Evolutionary conservation across 768 basidiomycete genomes (phyloP).

Genomic region (Hirschioporus abietinus): DNA sequence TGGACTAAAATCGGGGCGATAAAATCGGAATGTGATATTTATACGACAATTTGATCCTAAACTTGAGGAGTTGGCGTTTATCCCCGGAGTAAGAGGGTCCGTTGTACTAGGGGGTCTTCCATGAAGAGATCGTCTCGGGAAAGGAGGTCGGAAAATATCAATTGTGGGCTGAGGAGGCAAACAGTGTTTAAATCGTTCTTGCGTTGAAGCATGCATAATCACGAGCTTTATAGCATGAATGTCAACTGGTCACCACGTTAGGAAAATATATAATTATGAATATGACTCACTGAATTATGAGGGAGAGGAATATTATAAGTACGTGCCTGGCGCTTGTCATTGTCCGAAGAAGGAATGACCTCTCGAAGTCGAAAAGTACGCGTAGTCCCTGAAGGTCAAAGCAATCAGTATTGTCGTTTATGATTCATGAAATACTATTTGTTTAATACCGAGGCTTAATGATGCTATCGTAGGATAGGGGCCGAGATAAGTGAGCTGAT

Average conservation of each 20-base stretch:
- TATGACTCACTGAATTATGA: conserved; percentile 66
- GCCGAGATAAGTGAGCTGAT: conserved; percentile 75
- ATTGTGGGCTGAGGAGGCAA: conserved; percentile 67
- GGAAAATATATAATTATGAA: background rate
- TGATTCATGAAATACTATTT: background rate
- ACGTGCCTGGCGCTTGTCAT: conserved; percentile 48
- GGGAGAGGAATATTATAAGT: conserved; percentile 73
- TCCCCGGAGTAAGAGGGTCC: conserved; percentile 4
- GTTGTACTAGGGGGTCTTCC: conserved; percentile 3
- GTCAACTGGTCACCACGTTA: conserved; percentile 4
- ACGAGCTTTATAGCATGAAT: conserved; percentile 41
- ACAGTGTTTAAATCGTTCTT: conserved; percentile 78
- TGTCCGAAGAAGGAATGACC: conserved; percentile 63
- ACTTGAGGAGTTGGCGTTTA: background rate
- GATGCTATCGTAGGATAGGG: conserved; percentile 86
- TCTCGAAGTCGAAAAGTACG: conserved; percentile 73
- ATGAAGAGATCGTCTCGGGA: conserved; percentile 26
- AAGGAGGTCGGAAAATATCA: conserved; percentile 64
- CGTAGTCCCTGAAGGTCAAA: conserved; percentile 45
- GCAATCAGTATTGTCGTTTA: conserved; percentile 4
- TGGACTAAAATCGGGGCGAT: conserved; percentile 74
- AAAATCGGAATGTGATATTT: conserved; percentile 85
- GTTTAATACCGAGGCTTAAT: conserved; percentile 60
- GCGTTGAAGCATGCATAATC: conserved; percentile 86
- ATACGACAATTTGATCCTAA: conserved; percentile 65